phyloP scores from a whole-genome alignment of 225 moss, liverwort and hornwort genomes.

The Asterella californica region DNA sequence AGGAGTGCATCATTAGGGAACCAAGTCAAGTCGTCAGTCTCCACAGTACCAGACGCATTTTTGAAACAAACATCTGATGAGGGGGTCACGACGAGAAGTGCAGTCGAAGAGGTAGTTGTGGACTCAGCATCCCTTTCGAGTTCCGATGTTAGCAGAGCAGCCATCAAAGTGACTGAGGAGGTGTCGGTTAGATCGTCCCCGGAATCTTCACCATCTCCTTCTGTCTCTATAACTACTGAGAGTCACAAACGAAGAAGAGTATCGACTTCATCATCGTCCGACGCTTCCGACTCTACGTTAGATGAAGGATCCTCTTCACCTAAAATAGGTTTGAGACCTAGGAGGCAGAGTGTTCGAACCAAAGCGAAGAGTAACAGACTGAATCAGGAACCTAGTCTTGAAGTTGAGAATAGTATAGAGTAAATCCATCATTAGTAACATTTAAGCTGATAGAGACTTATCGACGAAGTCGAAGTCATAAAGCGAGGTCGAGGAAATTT shows the following conservation, averaged over 20 bases:
- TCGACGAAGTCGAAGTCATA: neutral
- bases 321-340: neutral
- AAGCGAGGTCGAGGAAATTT: neutral
- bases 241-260: slow-evolving; percentile 15
- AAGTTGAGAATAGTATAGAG: neutral
- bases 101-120: neutral
- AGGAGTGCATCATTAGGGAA: neutral
- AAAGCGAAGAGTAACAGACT: neutral
- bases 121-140: neutral
- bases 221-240: neutral
- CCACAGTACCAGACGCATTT: slow-evolving; percentile 21
- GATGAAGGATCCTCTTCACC: slow-evolving; percentile 4
- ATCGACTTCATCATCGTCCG: neutral
- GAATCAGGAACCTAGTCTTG: neutral
- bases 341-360: neutral
- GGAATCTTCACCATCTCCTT: neutral
- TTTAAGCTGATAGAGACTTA: neutral
- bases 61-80: slow-evolving; percentile 15
- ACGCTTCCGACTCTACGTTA: neutral
- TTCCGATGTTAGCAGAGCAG: neutral
- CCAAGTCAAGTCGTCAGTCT: slow-evolving; percentile 16
- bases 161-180: neutral
- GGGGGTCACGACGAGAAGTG: neutral
- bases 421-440: neutral
- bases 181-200: neutral